Percentiles rank a stretch among this genome's conserved stretches.
Evolutionary conservation across 805 yeast species (phyloP).

Genomic region (Hanseniaspora mollemarum): DNA sequence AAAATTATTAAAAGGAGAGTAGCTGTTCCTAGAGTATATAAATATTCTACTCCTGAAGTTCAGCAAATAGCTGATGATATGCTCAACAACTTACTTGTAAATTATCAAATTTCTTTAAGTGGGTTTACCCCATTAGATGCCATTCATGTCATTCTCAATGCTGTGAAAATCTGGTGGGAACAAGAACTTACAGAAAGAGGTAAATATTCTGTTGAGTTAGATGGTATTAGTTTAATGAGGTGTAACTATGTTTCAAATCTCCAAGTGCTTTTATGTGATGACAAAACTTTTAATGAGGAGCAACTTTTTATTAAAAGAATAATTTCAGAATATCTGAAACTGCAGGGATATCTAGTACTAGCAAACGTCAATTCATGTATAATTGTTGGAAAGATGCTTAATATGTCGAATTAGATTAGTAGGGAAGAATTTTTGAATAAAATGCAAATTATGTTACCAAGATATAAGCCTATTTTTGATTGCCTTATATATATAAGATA

Average conservation of each 20-base stretch:
- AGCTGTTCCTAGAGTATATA: conserved; percentile 2
- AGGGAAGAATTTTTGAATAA: too few relatives aligned
- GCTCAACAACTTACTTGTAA: conserved; percentile 19
- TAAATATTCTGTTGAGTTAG: not conserved
- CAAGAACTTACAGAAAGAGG: conserved; percentile 40
- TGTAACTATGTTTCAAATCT: not conserved
- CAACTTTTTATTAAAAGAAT: too few relatives aligned
- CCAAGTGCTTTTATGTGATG: not conserved
- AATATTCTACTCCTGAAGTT: conserved; percentile 15
- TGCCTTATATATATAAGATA: too few relatives aligned
- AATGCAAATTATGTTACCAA: too few relatives aligned
- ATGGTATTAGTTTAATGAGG: not conserved
- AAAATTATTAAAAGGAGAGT: not conserved
- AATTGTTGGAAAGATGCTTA: not conserved
- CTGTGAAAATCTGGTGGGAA: conserved; percentile 51
- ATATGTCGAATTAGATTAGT: not conserved
- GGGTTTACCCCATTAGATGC: conserved; percentile 41
- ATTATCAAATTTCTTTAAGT: conserved; percentile 43
- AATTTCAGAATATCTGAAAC: not conserved
- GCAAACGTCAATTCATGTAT: not conserved
- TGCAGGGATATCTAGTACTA: not conserved
- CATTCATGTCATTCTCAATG: conserved; percentile 28
- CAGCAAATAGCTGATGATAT: conserved; percentile 18
- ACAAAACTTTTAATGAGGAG: not conserved
- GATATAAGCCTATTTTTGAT: too few relatives aligned